Evolutionary conservation across 2,329 filamentous ascomycete species (phyloP).

Genomic region (Curvularia sp.): DNA sequence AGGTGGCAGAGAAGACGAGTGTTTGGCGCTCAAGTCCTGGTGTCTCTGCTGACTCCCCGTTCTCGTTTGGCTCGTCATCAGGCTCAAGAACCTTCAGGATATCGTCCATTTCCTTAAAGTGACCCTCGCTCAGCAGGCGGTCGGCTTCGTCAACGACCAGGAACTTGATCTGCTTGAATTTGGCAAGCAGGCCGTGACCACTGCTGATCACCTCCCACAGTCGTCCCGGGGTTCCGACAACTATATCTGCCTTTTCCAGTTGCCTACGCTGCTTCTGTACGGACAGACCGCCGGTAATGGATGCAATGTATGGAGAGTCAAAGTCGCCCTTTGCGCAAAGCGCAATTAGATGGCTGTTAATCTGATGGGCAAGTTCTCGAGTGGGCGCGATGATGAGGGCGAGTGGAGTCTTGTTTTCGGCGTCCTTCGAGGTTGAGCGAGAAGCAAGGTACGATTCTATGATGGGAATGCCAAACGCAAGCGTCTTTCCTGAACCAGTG

Average conservation of each 20-base stretch:
- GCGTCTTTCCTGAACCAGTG: conserved; percentile 94
- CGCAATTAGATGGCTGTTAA: conserved; percentile 79
- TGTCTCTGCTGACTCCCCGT: conserved; percentile 25
- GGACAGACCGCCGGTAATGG: conserved; percentile 89
- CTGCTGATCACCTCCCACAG: conserved; percentile 92
- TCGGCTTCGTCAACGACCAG: conserved; percentile 95
- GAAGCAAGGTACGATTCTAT: conserved; percentile 76
- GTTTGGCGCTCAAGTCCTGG: conserved; percentile 71
- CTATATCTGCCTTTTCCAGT: conserved; percentile 82
- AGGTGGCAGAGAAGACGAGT: conserved; percentile 94
- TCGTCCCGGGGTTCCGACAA: conserved; percentile 91
- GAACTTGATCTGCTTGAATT: conserved; percentile 77
- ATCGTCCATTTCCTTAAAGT: conserved; percentile 93
- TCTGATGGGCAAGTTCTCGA: conserved; percentile 89
- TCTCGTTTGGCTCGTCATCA: conserved; percentile 59
- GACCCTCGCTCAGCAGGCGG: conserved; percentile 85
- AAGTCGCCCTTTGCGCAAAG: conserved; percentile 73
- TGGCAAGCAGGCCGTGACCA: conserved; percentile 70
- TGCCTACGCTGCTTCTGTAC: conserved; percentile 94
- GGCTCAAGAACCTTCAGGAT: conserved; percentile 83
- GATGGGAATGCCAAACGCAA: conserved; percentile 94
- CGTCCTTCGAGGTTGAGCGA: conserved; percentile 44
- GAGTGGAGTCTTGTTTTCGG: conserved; percentile 54
- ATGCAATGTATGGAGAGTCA: conserved; percentile 69
- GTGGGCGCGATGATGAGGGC: conserved; percentile 88